Evolutionary conservation across 2,329 filamentous ascomycete species (phyloP), one percentile per base, ranked within the genome.

Genomic region (Madurella fahalii): DNA sequence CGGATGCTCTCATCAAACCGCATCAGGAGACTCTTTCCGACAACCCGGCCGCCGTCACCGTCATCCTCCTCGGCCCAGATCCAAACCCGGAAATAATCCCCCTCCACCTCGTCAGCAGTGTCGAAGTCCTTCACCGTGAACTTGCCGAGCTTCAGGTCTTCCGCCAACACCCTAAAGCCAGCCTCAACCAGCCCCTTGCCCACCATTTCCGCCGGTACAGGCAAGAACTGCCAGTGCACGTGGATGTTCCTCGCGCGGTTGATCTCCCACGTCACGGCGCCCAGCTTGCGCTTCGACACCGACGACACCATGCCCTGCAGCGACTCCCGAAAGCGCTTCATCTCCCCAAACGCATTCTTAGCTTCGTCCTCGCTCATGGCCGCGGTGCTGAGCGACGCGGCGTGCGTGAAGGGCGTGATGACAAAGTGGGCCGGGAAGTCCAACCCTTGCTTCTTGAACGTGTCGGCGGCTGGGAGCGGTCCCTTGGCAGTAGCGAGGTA

Each of bases 401-500:
- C 80, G 67, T 99, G 94, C 7, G 85, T 81, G 18, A 96, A 79
- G 0, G 94, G 92, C 56, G 96, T 93, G 65, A 99, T 93, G 58
- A 99, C 84, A 65, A 95, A 84, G 70, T 99, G 94, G 17, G 84
- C 82, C 0, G 93, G 90, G 66, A 93, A 95, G 18, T 78, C 74
- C 4, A 97, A 78, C 5, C 82, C 81, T 0, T 85, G 75, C 9
- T 77, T 67, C 15, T 71, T 65, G 68, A 91, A 95, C 2, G 86
- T 92, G 8, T 80, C 74, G 0, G 81, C 71, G 1, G 84, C 87
- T 1, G 89, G 86, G 1, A 99, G 78, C 5, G 94, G 92, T 0
- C 94, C 94, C 70, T 96, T 96, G 56, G 94, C 90, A 20, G 88
- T 94, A 30, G 94, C 95, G 52, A 97, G 73, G 69, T 97, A 97